Base-by-base conservation (phyloP, 2,329 filamentous ascomycete species). In the Neonectria neomacrospora region DNA sequence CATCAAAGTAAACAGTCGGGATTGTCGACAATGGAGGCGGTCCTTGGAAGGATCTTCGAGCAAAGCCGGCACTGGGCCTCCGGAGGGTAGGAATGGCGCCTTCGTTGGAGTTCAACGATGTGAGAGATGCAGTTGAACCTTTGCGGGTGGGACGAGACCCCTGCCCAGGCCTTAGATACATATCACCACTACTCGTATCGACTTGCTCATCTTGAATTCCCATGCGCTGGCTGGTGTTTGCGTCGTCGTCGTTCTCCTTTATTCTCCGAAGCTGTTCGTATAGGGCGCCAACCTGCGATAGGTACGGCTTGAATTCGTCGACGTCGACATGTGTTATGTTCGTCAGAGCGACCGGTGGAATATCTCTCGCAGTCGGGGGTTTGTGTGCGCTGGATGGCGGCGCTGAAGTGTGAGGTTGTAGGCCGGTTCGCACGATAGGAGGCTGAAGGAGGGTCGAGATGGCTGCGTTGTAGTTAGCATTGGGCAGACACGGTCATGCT, bases 381-480 rank as follows among this genome's bases (percentile, higher is more conserved):
- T 91, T 95, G 73, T 96, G 92, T 14, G 90, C 83, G 71, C 88
- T 91, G n/a, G 88, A 88, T 9, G 81, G 77, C 2, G 92, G 87
- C 3, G 91, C 88, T 2, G 90, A 84, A 1, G 90, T 91, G 77
- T 96, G 91, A 22, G 94, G 91, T 58, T 94, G 84, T 53, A 97
- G 86, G 60, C 95, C 94, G 2, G 94, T 97, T 67, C 95, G 89
- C 61, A 96, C 89, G 69, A 97, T 97, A 3, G 95, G 93, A 28
- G 93, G 91, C 74, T 97, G 92, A 4, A 98, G 86, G n/a, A 98
- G 85, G 1, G 93, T 97, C 9, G 94, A 97, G 71, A 98, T 98
- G 65, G 96, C 91, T 93, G 51, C 55, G 53, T 39, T 59, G 54
- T 12, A 20, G 58, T 73, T 54, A 74, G 61, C 59, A 54, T 44